These are phyloP conservation scores for Arabidopsis thaliana DNA, from an alignment of 345 rosid genomes.

Conservation along the genomic window TAIR10.1 NC_003074.8:21034501-21035000, in stretches of 20 bases:
- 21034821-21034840: conserved; percentile 28
- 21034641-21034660: too few relatives aligned
- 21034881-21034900: conserved; percentile 32
- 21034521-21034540: too few relatives aligned
- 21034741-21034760: conserved; percentile 24
- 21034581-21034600: too few relatives aligned
- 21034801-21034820: conserved; percentile 15
- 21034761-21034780: conserved; percentile 32
- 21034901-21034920: conserved; percentile 33
- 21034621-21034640: too few relatives aligned
- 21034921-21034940: conserved; percentile 30
- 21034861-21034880: conserved; percentile 25
- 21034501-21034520: too few relatives aligned
- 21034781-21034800: conserved; percentile 1
- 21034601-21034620: too few relatives aligned
- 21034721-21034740: conserved; percentile 25
- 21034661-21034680: too few relatives aligned
- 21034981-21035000: conserved; percentile 92
- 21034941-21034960: conserved; percentile 10
- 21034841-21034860: conserved; percentile 30
- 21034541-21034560: too few relatives aligned
- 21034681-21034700: neutral
- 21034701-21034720: conserved; percentile 32
- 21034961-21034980: neutral
- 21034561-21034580: too few relatives aligned